These are phyloP conservation scores for Linderniella brevidens DNA, from an alignment of 257 asterid species.

Conservation along the genomic window DNA sequence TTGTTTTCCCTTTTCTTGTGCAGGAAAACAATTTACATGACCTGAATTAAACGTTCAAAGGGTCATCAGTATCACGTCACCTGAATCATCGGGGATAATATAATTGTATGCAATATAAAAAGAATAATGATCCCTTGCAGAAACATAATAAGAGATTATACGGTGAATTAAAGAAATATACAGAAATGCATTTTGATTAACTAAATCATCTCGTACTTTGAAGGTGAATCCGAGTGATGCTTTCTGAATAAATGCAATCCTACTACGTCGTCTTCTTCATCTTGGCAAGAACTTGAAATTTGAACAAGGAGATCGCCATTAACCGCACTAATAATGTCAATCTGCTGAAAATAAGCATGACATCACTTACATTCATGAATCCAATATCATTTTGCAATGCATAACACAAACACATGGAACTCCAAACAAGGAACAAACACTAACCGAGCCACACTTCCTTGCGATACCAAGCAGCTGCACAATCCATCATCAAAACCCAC, in stretches of 20 bases:
- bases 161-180: not conserved
- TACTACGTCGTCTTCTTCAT: conserved; percentile 30
- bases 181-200: not conserved
- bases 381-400: conserved; percentile 4
- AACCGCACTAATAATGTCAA: conserved; percentile 62
- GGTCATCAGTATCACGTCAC: conserved; percentile 2
- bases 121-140: too few relatives aligned
- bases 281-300: conserved; percentile 25
- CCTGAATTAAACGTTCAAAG: conserved; percentile 23
- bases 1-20: conserved; percentile 53
- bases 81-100: not conserved
- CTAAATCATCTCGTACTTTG: conserved; percentile 21
- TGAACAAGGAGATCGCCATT: conserved; percentile 45
- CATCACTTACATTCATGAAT: conserved; percentile 5
- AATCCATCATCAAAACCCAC: conserved; percentile 16
- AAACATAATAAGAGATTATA: too few relatives aligned
- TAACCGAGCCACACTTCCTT: conserved; percentile 62
- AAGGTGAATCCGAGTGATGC: conserved; percentile 27
- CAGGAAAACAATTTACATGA: conserved; percentile 49
- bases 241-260: conserved; percentile 63
- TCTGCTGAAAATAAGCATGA: conserved; percentile 21
- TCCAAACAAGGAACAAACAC: conserved; percentile 13
- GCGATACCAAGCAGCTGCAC: conserved; percentile 71
- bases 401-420: not conserved
- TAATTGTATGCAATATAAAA: not conserved